Evolutionary conservation across 148 eudicot genomes (phyloP).

Genomic region (Vaccinium darrowii): DNA sequence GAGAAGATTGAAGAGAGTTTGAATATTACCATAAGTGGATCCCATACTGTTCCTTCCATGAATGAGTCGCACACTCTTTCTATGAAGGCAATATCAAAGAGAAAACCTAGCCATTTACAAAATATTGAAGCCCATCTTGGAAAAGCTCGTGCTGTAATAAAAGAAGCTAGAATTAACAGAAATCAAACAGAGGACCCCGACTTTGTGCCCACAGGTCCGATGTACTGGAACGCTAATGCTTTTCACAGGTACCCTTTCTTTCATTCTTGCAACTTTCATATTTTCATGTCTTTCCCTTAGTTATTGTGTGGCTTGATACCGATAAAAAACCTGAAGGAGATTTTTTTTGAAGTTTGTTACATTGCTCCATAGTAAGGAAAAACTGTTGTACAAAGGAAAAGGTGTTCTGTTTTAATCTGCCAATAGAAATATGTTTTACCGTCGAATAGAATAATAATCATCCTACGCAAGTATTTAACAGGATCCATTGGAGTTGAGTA

Average conservation of each 20-base stretch:
- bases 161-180: slow-evolving; percentile 26
- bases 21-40: not conserved
- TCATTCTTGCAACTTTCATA: not conserved
- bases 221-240: slow-evolving; percentile 32
- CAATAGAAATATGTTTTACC: not conserved
- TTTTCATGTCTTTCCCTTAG: not conserved
- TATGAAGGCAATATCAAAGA: slow-evolving; percentile 10
- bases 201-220: slow-evolving; percentile 32
- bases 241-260: slow-evolving; percentile 36
- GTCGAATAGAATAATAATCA: not conserved
- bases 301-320: not conserved
- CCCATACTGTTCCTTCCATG: not conserved
- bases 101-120: slow-evolving; percentile 35
- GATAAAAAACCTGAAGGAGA: not conserved
- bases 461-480: not conserved
- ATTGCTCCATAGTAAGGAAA: not conserved
- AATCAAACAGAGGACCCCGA: slow-evolving; percentile 29
- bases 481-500: not conserved
- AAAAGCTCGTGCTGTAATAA: slow-evolving; percentile 53
- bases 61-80: slow-evolving; percentile 25
- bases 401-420: not conserved
- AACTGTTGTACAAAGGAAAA: not conserved
- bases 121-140: slow-evolving; percentile 53
- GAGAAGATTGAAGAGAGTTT: slow-evolving; percentile 11
- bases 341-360: not conserved